Percentiles rank a stretch among this genome's conserved stretches.
These are phyloP conservation scores for Phytopythium montanum DNA, from an alignment of 352 stramenopile species.

Conservation along the genomic window DNA sequence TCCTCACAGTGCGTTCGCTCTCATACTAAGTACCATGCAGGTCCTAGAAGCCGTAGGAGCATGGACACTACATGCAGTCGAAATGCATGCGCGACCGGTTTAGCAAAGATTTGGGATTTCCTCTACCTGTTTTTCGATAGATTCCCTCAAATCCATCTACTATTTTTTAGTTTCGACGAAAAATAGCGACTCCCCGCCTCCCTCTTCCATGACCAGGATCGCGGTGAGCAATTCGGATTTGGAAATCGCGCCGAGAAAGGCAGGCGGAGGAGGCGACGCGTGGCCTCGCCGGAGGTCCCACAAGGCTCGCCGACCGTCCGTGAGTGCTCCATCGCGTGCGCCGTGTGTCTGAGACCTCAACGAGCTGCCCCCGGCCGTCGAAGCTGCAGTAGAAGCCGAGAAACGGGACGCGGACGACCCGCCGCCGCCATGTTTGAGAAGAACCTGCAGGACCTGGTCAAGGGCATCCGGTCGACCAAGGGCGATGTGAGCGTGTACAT, in stretches of 20 bases:
- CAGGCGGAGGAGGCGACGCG: not conserved
- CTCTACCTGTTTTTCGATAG: constrained; percentile 1
- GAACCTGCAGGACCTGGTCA: constrained; percentile 97
- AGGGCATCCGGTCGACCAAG: constrained; percentile 97
- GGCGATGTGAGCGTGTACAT: constrained; percentile 96
- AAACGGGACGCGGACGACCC: no score
- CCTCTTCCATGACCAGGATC: constrained; percentile 7
- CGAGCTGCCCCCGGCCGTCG: not conserved
- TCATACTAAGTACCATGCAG: no score
- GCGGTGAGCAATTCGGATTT: no score
- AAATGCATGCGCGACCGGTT: no score
- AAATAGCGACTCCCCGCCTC: not conserved
- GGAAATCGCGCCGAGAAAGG: not conserved
- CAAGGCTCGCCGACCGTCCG: no score
- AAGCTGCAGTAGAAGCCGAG: not conserved
- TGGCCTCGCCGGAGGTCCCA: no score
- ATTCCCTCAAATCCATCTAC: not conserved
- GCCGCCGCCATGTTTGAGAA: constrained; percentile 96
- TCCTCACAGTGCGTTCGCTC: no score
- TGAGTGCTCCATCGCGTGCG: not conserved
- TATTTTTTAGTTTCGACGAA: not conserved
- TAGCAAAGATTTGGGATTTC: not conserved
- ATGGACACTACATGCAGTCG: no score
- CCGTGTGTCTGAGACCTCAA: not conserved
- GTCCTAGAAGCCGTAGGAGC: no score